Base-by-base conservation (phyloP, 2,329 filamentous ascomycete species). In the Mycocentrospora acerina region DNA sequence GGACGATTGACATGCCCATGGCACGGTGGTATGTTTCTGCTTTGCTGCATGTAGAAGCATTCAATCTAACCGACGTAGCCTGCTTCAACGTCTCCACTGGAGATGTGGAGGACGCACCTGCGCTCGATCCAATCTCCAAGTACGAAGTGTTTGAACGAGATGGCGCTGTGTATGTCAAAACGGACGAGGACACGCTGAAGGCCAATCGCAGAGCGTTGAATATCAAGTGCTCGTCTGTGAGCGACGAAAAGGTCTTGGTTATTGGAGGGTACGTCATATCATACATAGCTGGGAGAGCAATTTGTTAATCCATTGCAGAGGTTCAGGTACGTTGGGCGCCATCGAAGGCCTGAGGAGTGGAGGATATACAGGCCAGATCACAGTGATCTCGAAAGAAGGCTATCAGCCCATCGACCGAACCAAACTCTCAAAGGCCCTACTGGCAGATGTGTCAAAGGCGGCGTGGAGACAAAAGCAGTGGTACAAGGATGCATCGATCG, bases 61-160 rank as follows among this genome's bases (percentile, higher is more conserved):
- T 1, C 14, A 12, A 12, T 15, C 13, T 27, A 6, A 27, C 7
- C 2, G 7, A 28, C 48, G 16, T 26, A 90, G 93, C 93, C 40
- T 98, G 93, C 75, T 98, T 96, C 73, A 93, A 89, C 48, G 82
- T 88, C 48, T 78, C 79, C 39, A 94, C 86, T 5, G 93, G 93
- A 36, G 93, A 98, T 57, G 87, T 97, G 42, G 93, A 98, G 71
- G 89, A 97, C 62, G 90, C 91, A 1, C 93, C 93, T 0, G 93
- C 88, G 2, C 80, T 95, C 17, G 89, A 97, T 59, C 78, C 87
- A n/a, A 73, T 98, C 17, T 80, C 86, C 30, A 84, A 85, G 34
- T 98, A 94, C 72, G 82, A 88, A 36, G 74, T 96, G 22, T 73
- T 81, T 22, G 84, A 95, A 66, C 90, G 85, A 60, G 82, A 93